Percentiles rank a stretch among this genome's conserved stretches.
Evolutionary conservation across 768 basidiomycete species (phyloP).

Genomic region (Coprinopsis marcescibilis): DNA sequence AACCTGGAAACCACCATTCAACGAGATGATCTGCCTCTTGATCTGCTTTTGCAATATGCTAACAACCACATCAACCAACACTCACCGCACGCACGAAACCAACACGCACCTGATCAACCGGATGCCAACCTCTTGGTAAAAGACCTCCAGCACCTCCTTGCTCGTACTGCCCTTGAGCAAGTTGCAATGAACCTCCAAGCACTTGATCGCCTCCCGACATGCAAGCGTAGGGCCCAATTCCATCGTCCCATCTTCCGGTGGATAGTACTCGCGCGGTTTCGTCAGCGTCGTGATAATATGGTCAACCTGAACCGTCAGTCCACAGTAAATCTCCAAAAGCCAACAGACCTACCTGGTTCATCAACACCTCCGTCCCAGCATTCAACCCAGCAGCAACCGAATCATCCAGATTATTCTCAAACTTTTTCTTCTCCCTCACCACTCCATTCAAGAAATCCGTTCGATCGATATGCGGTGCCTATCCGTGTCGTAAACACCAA

Average conservation of each 20-base stretch:
- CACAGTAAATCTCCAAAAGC: not conserved
- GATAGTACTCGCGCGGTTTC: conserved; percentile 84
- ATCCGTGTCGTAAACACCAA: not conserved
- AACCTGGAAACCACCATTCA: conserved; percentile 90
- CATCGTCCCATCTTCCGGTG: conserved; percentile 68
- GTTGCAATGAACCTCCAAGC: conserved; percentile 86
- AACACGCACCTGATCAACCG: conserved; percentile 69
- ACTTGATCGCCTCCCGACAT: conserved; percentile 85
- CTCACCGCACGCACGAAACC: not conserved
- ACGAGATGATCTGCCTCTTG: conserved; percentile 94
- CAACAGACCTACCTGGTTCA: conserved; percentile 69
- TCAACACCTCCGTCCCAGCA: conserved; percentile 90
- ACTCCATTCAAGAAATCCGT: conserved; percentile 92
- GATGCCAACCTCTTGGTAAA: conserved; percentile 95
- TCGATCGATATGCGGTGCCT: conserved; percentile 86
- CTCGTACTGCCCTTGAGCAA: conserved; percentile 90
- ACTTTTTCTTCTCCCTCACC: conserved; percentile 94
- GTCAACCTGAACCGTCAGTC: conserved; percentile 64
- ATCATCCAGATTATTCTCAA: conserved; percentile 89
- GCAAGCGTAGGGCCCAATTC: conserved; percentile 85
- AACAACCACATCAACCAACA: not conserved
- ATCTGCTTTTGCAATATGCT: conserved; percentile 96
- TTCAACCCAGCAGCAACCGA: conserved; percentile 92
- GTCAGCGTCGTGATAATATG: conserved; percentile 85
- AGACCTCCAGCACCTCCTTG: conserved; percentile 94